Evolutionary conservation across 2,329 filamentous ascomycete species (phyloP), one percentile per base, ranked within the genome.

Genomic region (Penicillium griseofulvum): DNA sequence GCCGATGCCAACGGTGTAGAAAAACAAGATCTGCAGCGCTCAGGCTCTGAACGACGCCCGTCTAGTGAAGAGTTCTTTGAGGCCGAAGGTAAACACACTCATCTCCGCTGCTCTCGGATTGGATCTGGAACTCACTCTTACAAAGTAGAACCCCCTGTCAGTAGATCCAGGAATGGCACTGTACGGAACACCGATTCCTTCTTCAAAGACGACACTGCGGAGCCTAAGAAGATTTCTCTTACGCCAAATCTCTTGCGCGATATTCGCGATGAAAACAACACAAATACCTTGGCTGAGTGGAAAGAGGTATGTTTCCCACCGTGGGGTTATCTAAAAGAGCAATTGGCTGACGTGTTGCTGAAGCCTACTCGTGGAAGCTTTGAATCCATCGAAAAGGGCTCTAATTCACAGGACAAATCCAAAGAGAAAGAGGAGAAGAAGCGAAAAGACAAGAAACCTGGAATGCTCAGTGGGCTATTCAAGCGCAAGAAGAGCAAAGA

Each of bases 181-280:
- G 83, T 96, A 42, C 85, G 93, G 60, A 95, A 95, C 70, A 93
- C 91, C 5, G 93, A 97, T 74, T 96, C 93, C 1, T 97, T 97
- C 80, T 97, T 97, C 80, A 96, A 91, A 73, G 94, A 97, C 68
- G 93, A 99, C 68, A 91, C 85, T 31, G 88, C 91, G 36, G 94
- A 97, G 74, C 97, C 94, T 3, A 91, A 95, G 74, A 97, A 97
- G 78, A 97, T 99, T 63, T 96, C 92, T 0, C 83, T 99, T 42
- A 99, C 94, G 4, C 94, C 94, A 1, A 96, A 96, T 64, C 77
- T 99, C 50, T 78, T 97, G 38, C 87, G 93, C 39, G 93, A 97
- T 63, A 92, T 78, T 11, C 73, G 60, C 56, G 65, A 55, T 44
- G 64, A 54, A 19, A 47, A 55, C 44, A 61, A 54, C n/a, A 45